Base-by-base conservation (phyloP, 1,139 yeast species). In the Magnusiomyces suaveolens region DNA sequence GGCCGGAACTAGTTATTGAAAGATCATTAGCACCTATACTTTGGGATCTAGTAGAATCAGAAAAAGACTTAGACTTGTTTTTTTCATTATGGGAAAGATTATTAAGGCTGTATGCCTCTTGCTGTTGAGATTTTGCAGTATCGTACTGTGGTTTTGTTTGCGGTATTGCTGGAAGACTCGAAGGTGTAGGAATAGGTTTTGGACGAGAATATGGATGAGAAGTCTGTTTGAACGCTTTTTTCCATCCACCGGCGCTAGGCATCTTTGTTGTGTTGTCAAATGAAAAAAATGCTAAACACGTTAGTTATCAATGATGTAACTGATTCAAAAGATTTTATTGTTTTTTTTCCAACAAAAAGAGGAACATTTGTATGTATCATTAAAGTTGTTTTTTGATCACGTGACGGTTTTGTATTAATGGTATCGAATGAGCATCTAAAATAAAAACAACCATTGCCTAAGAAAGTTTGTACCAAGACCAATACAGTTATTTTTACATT, bases 241-340 rank as follows among this genome's bases (percentile, higher is more conserved):
- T 41, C 44, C 44, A 41, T 4, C 44, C 44, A 41, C 44, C 25
- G 10, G 44, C 8, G 44, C 44, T 41, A 24, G 44, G 44, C 44
- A 41, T 41, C 20, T 4, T 41, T 41, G 18, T 36, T 36, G 18
- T 6, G 3, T 6, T 8, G 33, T 29, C 6, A 29, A 29, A 12
- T 29, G 33, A 29, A 29, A 29, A 29, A n/a, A n/a, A n/a, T n/a
- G n/a, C n/a, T n/a, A n/a, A n/a, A n/a, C n/a, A n/a, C n/a, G n/a
- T n/a, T n/a, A n/a, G n/a, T n/a, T n/a, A n/a, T n/a, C n/a, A n/a
- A n/a, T n/a, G n/a, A n/a, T n/a, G n/a, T n/a, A n/a, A n/a, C n/a
- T n/a, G n/a, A n/a, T n/a, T n/a, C n/a, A n/a, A n/a, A n/a, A n/a
- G n/a, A n/a, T n/a, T n/a, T n/a, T n/a, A n/a, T n/a, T n/a, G n/a